Conservation (phyloP, 208 protist genomes). For the Wallacemonas rigidus region DNA sequence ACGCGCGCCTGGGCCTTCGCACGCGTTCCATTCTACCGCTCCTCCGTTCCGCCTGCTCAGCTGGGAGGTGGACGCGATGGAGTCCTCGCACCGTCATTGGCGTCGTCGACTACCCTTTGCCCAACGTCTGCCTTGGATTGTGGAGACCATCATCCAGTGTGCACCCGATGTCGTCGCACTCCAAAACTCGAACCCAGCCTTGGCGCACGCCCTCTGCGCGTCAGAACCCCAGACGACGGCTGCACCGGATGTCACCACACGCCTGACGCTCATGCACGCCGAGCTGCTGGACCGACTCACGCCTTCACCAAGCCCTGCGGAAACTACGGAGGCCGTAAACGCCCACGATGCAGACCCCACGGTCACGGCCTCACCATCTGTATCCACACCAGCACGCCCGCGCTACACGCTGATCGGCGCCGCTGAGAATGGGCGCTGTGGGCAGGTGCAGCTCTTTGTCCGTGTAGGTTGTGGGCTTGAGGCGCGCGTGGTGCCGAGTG, state of each 20-base stretch:
- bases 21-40: constrained; percentile 17
- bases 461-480: constrained; percentile 40
- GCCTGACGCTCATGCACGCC: constrained; percentile 4
- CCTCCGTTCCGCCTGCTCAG: constrained; percentile 73
- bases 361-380: background rate
- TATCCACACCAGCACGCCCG: background rate
- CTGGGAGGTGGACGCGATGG: constrained; percentile 68
- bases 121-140: constrained; percentile 53
- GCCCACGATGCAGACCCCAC: background rate
- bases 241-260: background rate
- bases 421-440: constrained; percentile 71
- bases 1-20: too few relatives aligned
- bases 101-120: constrained; percentile 49
- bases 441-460: constrained; percentile 71
- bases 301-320: background rate
- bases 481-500: constrained; percentile 44
- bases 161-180: constrained; percentile 77
- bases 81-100: constrained; percentile 51
- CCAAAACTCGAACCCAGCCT: constrained; percentile 65
- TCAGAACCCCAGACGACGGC: background rate
- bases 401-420: constrained; percentile 57
- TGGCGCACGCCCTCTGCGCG: constrained; percentile 44
- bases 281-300: background rate
- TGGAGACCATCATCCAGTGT: constrained; percentile 39
- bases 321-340: background rate